A percentile compares a stretch with the other conserved stretches of the same genome.
phyloP scores from a whole-genome alignment of 306 rosid genomes.

The Spatholobus suberectus region DNA sequence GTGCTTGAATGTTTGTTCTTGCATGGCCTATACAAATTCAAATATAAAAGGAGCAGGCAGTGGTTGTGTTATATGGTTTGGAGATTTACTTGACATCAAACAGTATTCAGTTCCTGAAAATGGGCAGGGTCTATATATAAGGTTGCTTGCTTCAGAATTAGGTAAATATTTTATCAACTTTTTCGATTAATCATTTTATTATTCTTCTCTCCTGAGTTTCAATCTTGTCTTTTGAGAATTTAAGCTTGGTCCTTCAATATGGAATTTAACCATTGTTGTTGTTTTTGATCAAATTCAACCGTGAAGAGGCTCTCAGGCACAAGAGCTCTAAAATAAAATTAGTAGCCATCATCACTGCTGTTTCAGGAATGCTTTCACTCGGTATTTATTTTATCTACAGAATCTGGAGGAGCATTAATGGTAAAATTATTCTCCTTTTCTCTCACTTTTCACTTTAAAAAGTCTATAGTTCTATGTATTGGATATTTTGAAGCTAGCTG shows the following conservation, averaged over 20 bases:
- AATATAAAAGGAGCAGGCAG: conserved; percentile 24
- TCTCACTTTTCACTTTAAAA: not conserved
- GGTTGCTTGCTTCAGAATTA: conserved; percentile 4
- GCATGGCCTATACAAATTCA: conserved; percentile 42
- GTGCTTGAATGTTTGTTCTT: conserved; percentile 51
- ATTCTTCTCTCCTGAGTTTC: not conserved
- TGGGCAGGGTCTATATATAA: not conserved
- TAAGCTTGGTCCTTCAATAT: not conserved
- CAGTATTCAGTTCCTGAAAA: not conserved
- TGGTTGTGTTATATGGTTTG: conserved; percentile 37
- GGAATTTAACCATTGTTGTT: not conserved
- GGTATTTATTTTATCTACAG: not conserved
- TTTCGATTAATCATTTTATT: not conserved
- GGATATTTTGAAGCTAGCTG: not conserved
- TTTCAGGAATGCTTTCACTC: not conserved
- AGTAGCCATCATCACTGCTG: not conserved
- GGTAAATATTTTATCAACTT: not conserved
- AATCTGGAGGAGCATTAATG: not conserved
- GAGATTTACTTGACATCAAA: conserved; percentile 23
- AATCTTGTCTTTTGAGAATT: not conserved
- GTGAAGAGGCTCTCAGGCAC: not conserved
- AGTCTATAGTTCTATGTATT: not conserved
- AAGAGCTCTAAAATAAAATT: not conserved
- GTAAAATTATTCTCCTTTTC: not conserved
- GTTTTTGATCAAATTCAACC: not conserved